Evolutionary conservation across 2,329 filamentous ascomycete genomes (phyloP).

Genomic region (Neurospora sp.): DNA sequence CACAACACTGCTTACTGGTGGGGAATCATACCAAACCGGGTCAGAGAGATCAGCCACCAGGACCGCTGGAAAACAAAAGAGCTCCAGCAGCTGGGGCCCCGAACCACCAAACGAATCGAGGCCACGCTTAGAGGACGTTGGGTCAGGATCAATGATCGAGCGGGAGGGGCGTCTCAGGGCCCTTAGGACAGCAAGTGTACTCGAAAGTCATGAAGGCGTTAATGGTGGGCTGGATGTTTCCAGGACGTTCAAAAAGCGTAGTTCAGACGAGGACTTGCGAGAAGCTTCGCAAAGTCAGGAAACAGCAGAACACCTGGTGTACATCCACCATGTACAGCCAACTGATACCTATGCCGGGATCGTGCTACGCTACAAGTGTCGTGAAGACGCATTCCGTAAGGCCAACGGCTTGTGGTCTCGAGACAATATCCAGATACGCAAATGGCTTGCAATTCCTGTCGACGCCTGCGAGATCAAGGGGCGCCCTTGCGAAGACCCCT

Average conservation of each 20-base stretch:
- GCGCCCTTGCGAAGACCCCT: conserved; percentile 49
- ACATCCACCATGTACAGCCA: conserved; percentile 75
- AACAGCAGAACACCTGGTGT: conserved; percentile 69
- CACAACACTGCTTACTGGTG: conserved; percentile 30
- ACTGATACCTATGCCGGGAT: conserved; percentile 86
- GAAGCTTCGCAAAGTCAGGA: conserved; percentile 40
- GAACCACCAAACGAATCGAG: conserved; percentile 29
- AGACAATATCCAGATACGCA: conserved; percentile 78
- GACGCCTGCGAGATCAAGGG: conserved; percentile 83
- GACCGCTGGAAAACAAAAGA: conserved; percentile 22
- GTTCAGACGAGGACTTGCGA: conserved; percentile 50
- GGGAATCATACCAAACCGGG: conserved; percentile 23
- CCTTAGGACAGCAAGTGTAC: conserved; percentile 45
- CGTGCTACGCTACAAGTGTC: conserved; percentile 80
- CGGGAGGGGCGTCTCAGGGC: conserved; percentile 45
- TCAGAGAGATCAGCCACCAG: conserved; percentile 16
- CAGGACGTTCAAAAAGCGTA: conserved; percentile 53
- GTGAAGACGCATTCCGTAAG: conserved; percentile 71
- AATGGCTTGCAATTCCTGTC: conserved; percentile 73
- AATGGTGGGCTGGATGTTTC: conserved; percentile 46
- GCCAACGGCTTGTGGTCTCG: conserved; percentile 92
- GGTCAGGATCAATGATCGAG: conserved; percentile 41
- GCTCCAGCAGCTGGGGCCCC: conserved; percentile 38
- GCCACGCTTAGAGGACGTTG: conserved; percentile 38
- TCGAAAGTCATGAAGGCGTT: conserved; percentile 51